Base-by-base conservation (phyloP, 495 filamentous ascomycete species). In the Neurospora terricola region DNA sequence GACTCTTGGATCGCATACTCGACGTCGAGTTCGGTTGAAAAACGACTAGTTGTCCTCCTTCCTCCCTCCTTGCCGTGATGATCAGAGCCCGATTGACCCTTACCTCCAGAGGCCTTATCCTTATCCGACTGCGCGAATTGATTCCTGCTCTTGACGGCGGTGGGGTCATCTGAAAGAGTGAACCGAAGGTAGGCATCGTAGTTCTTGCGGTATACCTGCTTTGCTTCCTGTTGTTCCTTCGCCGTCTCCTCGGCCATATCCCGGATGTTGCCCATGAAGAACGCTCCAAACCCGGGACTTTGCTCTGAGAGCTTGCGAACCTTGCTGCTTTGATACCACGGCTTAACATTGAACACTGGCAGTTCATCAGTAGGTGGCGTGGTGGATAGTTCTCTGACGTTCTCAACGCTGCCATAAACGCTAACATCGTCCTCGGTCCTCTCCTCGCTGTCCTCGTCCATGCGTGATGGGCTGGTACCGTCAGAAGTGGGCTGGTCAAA, bases 1-100 rank as follows among this genome's bases (percentile, higher is more conserved):
- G 93, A 96, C 73, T 92, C 90, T 72, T 91, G 88, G 5, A 98
- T 80, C 5, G 91, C 92, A 69, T 88, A 88, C 75, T 95, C 88
- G 68, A 96, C 84, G 75, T 97, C 93, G 36, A 91, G 86, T 75
- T 96, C 93, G 70, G 85, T 86, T 3, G 86, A 84, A 59, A 84
- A 88, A 59, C 87, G 76, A 34, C 89, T 92, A 69, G 87, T 72
- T 1, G 70, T 74, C 34, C 79, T 88, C 18, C 89, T 87, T 74
- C 90, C 88, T 70, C 88, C 88, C 68, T 89, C 85, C 38, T 88
- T 88, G 39, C 88, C 82, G 30, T 66, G 54, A 18, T 66, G 14
- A 21, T 89, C 87, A 21, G 83, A 80, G 1, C 84, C 80, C 6
- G 82, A 84, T 5, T 86, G 81, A 6, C 77, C 72, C 18, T 78